Evolutionary conservation across 208 protist genomes (phyloP).

Genomic region (Leishmania tropica): DNA sequence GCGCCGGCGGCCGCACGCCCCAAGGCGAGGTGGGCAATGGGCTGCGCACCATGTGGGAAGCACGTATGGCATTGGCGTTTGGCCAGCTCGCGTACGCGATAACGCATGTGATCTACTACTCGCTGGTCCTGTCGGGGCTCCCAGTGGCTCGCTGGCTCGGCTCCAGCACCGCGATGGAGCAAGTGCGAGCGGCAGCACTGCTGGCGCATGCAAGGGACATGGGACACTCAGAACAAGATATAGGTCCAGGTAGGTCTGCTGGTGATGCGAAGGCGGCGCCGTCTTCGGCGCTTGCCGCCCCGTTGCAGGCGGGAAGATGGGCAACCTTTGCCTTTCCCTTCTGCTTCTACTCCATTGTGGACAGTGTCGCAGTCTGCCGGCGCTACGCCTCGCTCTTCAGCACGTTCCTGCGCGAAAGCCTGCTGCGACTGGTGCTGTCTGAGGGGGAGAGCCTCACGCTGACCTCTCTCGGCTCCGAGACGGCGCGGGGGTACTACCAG

Average conservation of each 20-base stretch:
- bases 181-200: constrained; percentile 33
- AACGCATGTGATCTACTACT: constrained; percentile 53
- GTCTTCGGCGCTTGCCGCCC: background rate
- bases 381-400: constrained; percentile 38
- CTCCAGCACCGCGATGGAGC: constrained; percentile 30
- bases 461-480: constrained; percentile 50
- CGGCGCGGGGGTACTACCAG: constrained; percentile 87
- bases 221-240: background rate
- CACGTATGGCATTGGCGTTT: constrained; percentile 60
- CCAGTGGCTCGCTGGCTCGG: constrained; percentile 29
- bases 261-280: background rate
- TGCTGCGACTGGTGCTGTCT: constrained; percentile 81
- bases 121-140: constrained; percentile 34
- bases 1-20: constrained; percentile 3
- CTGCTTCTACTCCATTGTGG: constrained; percentile 26
- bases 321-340: constrained; percentile 33
- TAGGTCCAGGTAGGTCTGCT: background rate
- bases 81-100: constrained; percentile 62
- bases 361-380: constrained; percentile 1
- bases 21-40: constrained; percentile 9
- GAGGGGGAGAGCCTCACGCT: constrained; percentile 91
- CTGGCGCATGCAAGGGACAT: background rate
- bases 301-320: background rate
- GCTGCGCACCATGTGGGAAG: constrained; percentile 38
- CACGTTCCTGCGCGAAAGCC: constrained; percentile 81